A percentile compares a stretch with the other conserved stretches of the same genome.
Conservation (phyloP, 352 stramenopile species). For the Pythium myriotylum region DNA sequence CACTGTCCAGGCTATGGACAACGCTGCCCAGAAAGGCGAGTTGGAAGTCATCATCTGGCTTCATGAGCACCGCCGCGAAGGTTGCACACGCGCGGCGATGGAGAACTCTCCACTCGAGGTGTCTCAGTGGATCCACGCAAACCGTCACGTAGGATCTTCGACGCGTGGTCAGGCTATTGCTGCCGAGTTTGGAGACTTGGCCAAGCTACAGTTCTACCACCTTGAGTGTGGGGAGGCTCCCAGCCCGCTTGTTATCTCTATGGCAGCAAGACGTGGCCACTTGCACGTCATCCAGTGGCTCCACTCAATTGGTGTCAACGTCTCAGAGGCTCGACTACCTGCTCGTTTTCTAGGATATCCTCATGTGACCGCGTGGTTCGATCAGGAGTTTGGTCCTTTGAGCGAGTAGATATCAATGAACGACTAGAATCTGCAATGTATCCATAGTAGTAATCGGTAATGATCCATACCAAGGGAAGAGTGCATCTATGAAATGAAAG, state of each 20-base stretch:
- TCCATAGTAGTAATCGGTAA: slow-evolving; percentile 6
- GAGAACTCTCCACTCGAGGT: slow-evolving; percentile 33
- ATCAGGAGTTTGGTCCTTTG: slow-evolving; percentile 13
- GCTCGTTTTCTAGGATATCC: slow-evolving; percentile 26
- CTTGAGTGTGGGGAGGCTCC: slow-evolving; percentile 24
- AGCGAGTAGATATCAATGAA: not conserved
- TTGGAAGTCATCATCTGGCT: slow-evolving; percentile 37
- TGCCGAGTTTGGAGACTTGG: slow-evolving; percentile 26
- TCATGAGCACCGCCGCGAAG: slow-evolving; percentile 29
- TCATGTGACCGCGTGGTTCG: slow-evolving; percentile 28
- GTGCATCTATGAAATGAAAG: slow-evolving; percentile 29
- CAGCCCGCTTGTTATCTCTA: slow-evolving; percentile 23
- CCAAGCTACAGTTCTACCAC: slow-evolving; percentile 33
- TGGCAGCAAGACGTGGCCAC: slow-evolving; percentile 25
- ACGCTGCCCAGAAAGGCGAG: slow-evolving; percentile 26
- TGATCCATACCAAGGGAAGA: not conserved
- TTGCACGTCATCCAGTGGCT: slow-evolving; percentile 37
- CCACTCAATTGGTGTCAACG: slow-evolving; percentile 31
- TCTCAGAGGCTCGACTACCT: slow-evolving; percentile 17
- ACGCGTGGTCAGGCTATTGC: slow-evolving; percentile 22
- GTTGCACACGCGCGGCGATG: slow-evolving; percentile 30
- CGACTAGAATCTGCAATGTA: slow-evolving; percentile 1
- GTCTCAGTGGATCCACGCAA: slow-evolving; percentile 29
- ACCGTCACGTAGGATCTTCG: slow-evolving; percentile 28
- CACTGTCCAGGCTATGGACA: slow-evolving; percentile 33